These are phyloP conservation scores for Fusarium aywerte DNA, from an alignment of 2,329 filamentous ascomycete genomes.

Conservation along the genomic window DNA sequence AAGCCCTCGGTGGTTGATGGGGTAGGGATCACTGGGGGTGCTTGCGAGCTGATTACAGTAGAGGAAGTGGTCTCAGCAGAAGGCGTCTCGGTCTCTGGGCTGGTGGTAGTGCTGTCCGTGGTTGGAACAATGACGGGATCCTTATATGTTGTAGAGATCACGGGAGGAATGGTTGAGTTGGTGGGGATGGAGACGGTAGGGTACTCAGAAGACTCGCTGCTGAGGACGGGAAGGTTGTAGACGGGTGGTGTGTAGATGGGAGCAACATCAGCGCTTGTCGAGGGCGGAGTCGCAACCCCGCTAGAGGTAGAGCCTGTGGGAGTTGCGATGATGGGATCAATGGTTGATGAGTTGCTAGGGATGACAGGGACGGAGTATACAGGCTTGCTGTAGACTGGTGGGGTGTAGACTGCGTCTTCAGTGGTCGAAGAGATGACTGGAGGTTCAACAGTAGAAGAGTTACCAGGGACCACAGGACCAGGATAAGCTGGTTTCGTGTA, in stretches of 20 bases:
- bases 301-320: background rate
- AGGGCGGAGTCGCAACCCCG: background rate
- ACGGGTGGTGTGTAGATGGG: constrained; percentile 25
- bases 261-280: constrained; percentile 2
- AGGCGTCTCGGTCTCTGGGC: constrained; percentile 4
- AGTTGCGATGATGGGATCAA: constrained; percentile 13
- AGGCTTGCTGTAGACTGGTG: constrained; percentile 26
- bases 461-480: background rate
- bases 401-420: constrained; percentile 8
- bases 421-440: constrained; percentile 1
- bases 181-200: background rate
- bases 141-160: constrained; percentile 6
- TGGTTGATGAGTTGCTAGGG: constrained; percentile 19
- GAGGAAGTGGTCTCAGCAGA: constrained; percentile 9
- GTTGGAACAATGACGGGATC: background rate
- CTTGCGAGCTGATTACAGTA: background rate
- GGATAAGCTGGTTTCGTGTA: constrained; percentile 17
- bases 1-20: background rate
- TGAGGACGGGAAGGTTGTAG: constrained; percentile 8
- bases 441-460: constrained; percentile 7
- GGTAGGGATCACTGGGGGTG: background rate
- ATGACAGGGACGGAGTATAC: constrained; percentile 7
- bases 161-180: constrained; percentile 20
- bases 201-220: constrained; percentile 18
- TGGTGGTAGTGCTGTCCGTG: constrained; percentile 9